phyloP scores from a whole-genome alignment of 2,329 filamentous ascomycete genomes.

The Sporothrix sp. region DNA sequence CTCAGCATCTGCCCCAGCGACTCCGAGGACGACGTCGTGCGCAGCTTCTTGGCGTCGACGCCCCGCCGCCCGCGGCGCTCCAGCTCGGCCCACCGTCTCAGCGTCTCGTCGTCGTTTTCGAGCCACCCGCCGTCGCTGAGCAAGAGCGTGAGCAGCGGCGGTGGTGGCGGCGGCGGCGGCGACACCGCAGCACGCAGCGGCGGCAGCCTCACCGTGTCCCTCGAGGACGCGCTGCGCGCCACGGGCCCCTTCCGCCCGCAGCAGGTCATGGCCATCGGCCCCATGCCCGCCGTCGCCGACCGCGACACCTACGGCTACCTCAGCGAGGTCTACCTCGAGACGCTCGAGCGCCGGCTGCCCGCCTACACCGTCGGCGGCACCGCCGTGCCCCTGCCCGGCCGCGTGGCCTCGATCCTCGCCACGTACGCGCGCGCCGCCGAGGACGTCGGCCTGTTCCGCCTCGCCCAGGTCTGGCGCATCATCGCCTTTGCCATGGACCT shows the following conservation, averaged over 20 bases:
- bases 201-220: constrained; percentile 27
- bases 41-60: constrained; percentile 46
- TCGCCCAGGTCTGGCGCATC: constrained; percentile 56
- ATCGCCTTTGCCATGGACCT: constrained; percentile 46
- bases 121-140: constrained; percentile 29
- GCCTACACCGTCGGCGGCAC: constrained; percentile 22
- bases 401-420: constrained; percentile 44
- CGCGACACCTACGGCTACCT: constrained; percentile 46
- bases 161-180: constrained; percentile 16
- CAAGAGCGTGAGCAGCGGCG: constrained; percentile 25
- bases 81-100: constrained; percentile 36
- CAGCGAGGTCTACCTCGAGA: constrained; percentile 46
- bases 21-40: constrained; percentile 55
- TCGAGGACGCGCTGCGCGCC: constrained; percentile 49
- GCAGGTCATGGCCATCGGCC: constrained; percentile 54
- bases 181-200: constrained; percentile 22
- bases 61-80: constrained; percentile 30
- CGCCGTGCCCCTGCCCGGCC: constrained; percentile 30
- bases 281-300: constrained; percentile 42
- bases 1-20: constrained; percentile 52
- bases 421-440: constrained; percentile 50
- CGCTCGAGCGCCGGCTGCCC: constrained; percentile 41
- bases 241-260: constrained; percentile 49
- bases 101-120: constrained; percentile 41
- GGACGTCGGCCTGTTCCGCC: constrained; percentile 44